Percentiles rank a stretch among this genome's conserved stretches.
Evolutionary conservation across 202 grass and related monocot species (phyloP).

Genomic region (Bolboschoenoplectus hybrid): DNA sequence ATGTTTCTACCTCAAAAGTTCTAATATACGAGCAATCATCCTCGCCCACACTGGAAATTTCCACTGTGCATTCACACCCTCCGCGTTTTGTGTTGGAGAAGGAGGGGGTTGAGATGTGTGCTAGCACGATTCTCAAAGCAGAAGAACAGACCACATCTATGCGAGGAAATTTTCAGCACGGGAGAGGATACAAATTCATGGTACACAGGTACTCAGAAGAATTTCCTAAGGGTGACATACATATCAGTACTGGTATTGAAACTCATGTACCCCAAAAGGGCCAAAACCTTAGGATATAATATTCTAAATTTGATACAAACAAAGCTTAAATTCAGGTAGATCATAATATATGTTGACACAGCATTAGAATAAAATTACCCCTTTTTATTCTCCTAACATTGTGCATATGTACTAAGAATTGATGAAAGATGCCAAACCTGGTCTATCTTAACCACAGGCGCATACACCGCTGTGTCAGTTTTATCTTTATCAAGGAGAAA

Average conservation of each 20-base stretch:
- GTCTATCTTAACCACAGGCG: constrained; percentile 84
- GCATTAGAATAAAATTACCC: constrained; percentile 12
- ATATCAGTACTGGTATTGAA: neutral
- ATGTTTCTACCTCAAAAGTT: too few relatives aligned
- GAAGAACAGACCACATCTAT: neutral
- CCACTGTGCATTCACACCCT: neutral
- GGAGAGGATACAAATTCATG: neutral
- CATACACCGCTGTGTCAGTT: constrained; percentile 65
- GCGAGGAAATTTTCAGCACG: neutral
- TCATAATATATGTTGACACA: neutral
- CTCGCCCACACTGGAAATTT: neutral
- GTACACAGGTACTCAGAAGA: neutral
- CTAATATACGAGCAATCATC: neutral
- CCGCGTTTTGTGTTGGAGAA: neutral
- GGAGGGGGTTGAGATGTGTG: neutral
- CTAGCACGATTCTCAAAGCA: neutral
- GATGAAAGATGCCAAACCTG: constrained; percentile 52
- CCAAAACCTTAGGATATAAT: neutral
- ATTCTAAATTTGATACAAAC: neutral
- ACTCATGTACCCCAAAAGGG: neutral
- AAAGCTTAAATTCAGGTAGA: constrained; percentile 15
- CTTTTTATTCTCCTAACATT: neutral
- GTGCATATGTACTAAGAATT: neutral
- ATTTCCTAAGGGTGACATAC: neutral
- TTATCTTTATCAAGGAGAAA: constrained; percentile 91